Evolutionary conservation across 2,329 filamentous ascomycete genomes (phyloP), one percentile per base, ranked within the genome.

Genomic region (Penicillium sp.): DNA sequence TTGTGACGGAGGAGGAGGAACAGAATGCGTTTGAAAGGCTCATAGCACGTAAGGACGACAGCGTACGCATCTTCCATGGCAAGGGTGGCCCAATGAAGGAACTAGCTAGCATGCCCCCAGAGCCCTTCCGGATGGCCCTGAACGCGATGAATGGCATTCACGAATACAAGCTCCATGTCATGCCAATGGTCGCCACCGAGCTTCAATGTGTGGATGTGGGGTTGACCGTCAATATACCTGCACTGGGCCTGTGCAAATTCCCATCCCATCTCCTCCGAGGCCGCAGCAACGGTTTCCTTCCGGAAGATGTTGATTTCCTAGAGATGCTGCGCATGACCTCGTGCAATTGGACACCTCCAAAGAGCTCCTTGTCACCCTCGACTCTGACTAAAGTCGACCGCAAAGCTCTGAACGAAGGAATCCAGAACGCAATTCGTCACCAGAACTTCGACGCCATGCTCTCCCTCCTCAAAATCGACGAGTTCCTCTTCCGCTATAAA

Each of bases 391-490:
- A 29, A 0, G 23, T 78, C 9, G 72, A 77, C 4, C 70, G 67
- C 2, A 62, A 66, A 3, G 67, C 68, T 0, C 57, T 78, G 2
- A 74, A 77, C n/a, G 59, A 73, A 29, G 77, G 78, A 9, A 73
- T 80, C 48, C 67, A 69, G 27, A 70, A 67, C 4, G 78, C 78
- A 10, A 71, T 80, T 10, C 31, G 65, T 8, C 65, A 71, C 6
- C 57, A 67, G 12, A 73, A 79, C 35, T 31, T 57, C 2, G 53
- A 58, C 5, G 74, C 73, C 0, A 66, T 79, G 6, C 54, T 64
- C 6, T 66, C 65, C 13, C 67, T 80, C 6, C 67, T 79, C 19
- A 76, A 76, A 50, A 62, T 78, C 7, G 74, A 76, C 50, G 71
- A 75, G 57, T 71, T 66, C 41, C 54, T 62, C 21, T 60, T 64